Evolutionary conservation across 1,284 basidiomycete species (phyloP), one percentile per base, ranked within the genome.

Genomic region (Melampsora larici-populina): DNA sequence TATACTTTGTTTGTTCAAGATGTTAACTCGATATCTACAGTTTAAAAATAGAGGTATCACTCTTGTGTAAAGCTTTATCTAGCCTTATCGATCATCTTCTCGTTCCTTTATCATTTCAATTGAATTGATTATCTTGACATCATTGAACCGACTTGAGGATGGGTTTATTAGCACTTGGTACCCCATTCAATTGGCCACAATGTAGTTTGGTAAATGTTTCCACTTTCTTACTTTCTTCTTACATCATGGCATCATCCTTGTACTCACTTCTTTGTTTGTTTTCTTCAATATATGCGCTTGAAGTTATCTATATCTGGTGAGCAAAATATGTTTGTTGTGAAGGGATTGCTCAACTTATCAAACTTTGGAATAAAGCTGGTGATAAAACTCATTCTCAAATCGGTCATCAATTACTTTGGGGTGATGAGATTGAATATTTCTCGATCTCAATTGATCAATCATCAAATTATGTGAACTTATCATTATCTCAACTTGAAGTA

Each of bases 371-470:
- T 83, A 88, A 89, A 79, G 87, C 95, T 84, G 97, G 97, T 87
- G 91, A 94, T 83, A 88, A 93, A 78, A 88, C 89, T 24, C 94
- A 94, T 15, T n/a, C n/a, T n/a, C n/a, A n/a, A n/a, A n/a, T n/a
- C n/a, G n/a, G n/a, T n/a, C 95, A 99, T 82, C 90, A 91, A 79
- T 86, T 99, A 66, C 88, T 97, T n/a, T 99, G 97, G 97, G 97
- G 97, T 40, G 97, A 99, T 83, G 97, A 99, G 94, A 88, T 99
- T 82, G 97, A 99, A 84, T 98, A 98, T 84, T 93, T 99, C 89
- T 92, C 99, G 79, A 88, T 97, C 75, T 87, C 90, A 3, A 91
- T 97, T 83, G 92, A 98, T 84, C 87, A 92, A 80, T 86, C 88
- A 78, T 83, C 87, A 55, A 91, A 90, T 84, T 92, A 91, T 80